These are phyloP conservation scores for Verticillium longisporum DNA, from an alignment of 2,329 filamentous ascomycete genomes.

Conservation along the genomic window DNA sequence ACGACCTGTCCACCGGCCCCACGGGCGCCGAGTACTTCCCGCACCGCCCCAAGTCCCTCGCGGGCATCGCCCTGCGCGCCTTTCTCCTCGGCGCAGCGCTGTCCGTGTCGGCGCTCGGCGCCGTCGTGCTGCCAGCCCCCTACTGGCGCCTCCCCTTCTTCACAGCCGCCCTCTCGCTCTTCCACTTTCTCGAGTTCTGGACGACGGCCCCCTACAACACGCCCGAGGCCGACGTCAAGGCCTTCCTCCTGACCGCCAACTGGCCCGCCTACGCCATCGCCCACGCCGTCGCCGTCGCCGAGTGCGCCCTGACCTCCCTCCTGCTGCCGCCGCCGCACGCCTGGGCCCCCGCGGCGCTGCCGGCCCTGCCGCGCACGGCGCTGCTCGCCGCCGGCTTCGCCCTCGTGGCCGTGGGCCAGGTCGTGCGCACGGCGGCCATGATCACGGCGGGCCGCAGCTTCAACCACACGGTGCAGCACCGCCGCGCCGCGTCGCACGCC, in stretches of 20 bases:
- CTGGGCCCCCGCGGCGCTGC: conserved; percentile 38
- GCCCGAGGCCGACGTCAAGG: conserved; percentile 59
- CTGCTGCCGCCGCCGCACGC: conserved; percentile 46
- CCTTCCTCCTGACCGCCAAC: conserved; percentile 81
- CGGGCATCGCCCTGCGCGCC: conserved; percentile 52
- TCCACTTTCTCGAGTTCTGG: conserved; percentile 97
- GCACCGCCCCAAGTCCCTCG: conserved; percentile 47
- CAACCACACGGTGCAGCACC: conserved; percentile 77
- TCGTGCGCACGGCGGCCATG: conserved; percentile 78
- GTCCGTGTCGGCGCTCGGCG: conserved; percentile 25
- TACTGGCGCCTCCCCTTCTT: conserved; percentile 63
- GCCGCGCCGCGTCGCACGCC: conserved; percentile 59
- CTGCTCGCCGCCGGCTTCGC: conserved; percentile 51
- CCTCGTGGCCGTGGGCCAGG: conserved; percentile 65
- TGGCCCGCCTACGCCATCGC: conserved; percentile 80
- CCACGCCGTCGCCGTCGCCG: conserved; percentile 65
- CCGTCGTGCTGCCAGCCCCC: conserved; percentile 31
- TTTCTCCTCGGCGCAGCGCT: conserved; percentile 44
- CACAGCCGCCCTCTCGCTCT: conserved; percentile 60
- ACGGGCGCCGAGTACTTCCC: conserved; percentile 29
- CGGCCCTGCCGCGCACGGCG: conserved; percentile 32
- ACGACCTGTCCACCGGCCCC: conserved; percentile 4
- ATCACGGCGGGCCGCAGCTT: conserved; percentile 82
- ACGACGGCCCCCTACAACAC: conserved; percentile 83
- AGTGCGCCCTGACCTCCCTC: conserved; percentile 58